phyloP scores from a whole-genome alignment of 2,329 filamentous ascomycete genomes.

The Phialophora tarda region DNA sequence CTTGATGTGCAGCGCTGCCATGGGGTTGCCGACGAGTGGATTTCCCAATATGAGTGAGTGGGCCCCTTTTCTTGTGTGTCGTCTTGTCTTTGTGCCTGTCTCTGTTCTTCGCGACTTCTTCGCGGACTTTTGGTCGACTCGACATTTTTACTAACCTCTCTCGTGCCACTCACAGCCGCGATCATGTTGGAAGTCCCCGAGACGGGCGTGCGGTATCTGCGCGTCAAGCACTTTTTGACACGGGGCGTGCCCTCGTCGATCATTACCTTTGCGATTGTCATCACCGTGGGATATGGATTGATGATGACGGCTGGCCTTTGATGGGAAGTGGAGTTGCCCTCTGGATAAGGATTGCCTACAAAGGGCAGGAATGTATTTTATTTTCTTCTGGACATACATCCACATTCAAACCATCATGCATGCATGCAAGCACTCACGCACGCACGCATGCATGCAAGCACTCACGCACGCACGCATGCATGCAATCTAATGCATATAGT shows the following conservation, averaged over 20 bases:
- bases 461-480: too few species aligned
- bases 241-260: conserved; percentile 88
- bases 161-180: conserved; percentile 66
- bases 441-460: too few species aligned
- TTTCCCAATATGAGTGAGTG: conserved; percentile 99
- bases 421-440: too few species aligned
- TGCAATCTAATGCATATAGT: too few species aligned
- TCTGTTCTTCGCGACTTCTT: conserved; percentile 12
- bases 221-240: conserved; percentile 92
- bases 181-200: conserved; percentile 98
- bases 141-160: background rate
- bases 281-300: conserved; percentile 87
- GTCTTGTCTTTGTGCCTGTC: background rate
- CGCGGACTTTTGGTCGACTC: background rate
- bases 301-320: conserved; percentile 78
- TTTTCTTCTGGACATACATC: background rate
- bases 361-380: background rate
- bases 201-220: conserved; percentile 87
- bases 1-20: conserved; percentile 96
- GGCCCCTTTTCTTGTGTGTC: background rate
- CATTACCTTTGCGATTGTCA: conserved; percentile 77
- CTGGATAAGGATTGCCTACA: background rate
- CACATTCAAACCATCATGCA: too few species aligned
- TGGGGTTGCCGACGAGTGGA: conserved; percentile 92
- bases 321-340: background rate